These are phyloP conservation scores for Stachybotrys chlorohalonatus DNA, from an alignment of 2,329 filamentous ascomycete genomes.

Conservation along the genomic window DNA sequence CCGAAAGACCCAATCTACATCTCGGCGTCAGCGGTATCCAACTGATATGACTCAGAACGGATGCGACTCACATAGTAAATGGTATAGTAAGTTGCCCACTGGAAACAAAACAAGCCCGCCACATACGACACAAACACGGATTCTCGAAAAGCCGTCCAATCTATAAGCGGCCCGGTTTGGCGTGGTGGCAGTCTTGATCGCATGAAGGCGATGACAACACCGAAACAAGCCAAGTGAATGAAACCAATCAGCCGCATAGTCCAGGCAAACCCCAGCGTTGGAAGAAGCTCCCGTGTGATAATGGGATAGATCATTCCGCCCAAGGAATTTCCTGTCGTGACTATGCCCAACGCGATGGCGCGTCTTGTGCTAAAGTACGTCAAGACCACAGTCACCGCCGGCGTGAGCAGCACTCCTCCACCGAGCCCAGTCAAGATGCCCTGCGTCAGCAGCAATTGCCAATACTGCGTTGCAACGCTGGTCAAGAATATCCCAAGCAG, in stretches of 20 bases:
- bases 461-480: conserved; percentile 31
- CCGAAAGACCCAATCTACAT: conserved; percentile 43
- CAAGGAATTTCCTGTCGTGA: conserved; percentile 48
- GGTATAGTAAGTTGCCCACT: conserved; percentile 41
- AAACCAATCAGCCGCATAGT: conserved; percentile 54
- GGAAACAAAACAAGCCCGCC: conserved; percentile 25
- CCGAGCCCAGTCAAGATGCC: conserved; percentile 49
- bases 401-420: conserved; percentile 43
- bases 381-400: conserved; percentile 43
- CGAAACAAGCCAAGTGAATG: conserved; percentile 39
- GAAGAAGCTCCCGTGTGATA: conserved; percentile 45
- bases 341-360: conserved; percentile 49
- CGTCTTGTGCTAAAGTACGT: conserved; percentile 55
- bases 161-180: conserved; percentile 39
- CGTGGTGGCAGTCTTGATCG: conserved; percentile 38
- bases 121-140: conserved; percentile 29
- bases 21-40: conserved; percentile 14
- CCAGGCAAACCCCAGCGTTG: conserved; percentile 54
- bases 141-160: conserved; percentile 41
- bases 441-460: conserved; percentile 41
- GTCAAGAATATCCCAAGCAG: conserved; percentile 35
- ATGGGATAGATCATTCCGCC: conserved; percentile 58
- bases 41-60: neutral
- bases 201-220: conserved; percentile 30
- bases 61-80: conserved; percentile 32